Percentiles rank a stretch among this genome's conserved stretches.
These are phyloP conservation scores for Hippophae tibetana DNA, from an alignment of 306 rosid species.

Conservation along the genomic window DNA sequence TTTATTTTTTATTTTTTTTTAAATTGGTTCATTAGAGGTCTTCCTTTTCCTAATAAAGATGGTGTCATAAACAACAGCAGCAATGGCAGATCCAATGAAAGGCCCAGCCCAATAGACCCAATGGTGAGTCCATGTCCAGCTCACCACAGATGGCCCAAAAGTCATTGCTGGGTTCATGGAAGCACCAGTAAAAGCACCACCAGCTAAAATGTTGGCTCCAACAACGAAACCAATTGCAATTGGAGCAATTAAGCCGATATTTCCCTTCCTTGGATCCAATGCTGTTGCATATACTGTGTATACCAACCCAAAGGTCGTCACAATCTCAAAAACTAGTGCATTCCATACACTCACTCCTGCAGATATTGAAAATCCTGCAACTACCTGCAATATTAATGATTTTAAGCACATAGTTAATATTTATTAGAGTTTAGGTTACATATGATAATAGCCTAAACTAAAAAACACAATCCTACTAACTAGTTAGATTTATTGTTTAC, in stretches of 20 bases:
- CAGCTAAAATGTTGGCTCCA: slow-evolving; percentile 79
- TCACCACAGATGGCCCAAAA: slow-evolving; percentile 72
- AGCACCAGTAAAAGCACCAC: slow-evolving; percentile 82
- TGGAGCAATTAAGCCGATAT: slow-evolving; percentile 59
- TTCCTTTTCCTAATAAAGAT: slow-evolving; percentile 45
- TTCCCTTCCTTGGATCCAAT: slow-evolving; percentile 64
- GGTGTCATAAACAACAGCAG: slow-evolving; percentile 51
- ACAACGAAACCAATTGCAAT: slow-evolving; percentile 72
- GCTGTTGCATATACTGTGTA: slow-evolving; percentile 80
- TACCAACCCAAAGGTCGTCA: slow-evolving; percentile 71
- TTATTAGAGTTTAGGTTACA: no score
- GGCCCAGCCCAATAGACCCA: slow-evolving; percentile 85
- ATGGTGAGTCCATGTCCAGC: slow-evolving; percentile 54
- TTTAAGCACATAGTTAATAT: no score
- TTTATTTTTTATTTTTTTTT: no score
- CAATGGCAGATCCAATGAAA: slow-evolving; percentile 47
- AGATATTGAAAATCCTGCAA: slow-evolving; percentile 50
- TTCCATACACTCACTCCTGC: slow-evolving; percentile 46
- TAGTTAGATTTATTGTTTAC: no score
- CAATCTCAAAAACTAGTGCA: slow-evolving; percentile 61
- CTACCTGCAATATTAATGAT: slow-evolving; percentile 9
- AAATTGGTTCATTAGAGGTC: slow-evolving; percentile 30
- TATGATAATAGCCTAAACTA: no score
- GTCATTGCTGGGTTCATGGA: slow-evolving; percentile 82
- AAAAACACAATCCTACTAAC: no score